Base-by-base conservation (phyloP, 805 yeast species). In the Ogataea zsoltii region DNA sequence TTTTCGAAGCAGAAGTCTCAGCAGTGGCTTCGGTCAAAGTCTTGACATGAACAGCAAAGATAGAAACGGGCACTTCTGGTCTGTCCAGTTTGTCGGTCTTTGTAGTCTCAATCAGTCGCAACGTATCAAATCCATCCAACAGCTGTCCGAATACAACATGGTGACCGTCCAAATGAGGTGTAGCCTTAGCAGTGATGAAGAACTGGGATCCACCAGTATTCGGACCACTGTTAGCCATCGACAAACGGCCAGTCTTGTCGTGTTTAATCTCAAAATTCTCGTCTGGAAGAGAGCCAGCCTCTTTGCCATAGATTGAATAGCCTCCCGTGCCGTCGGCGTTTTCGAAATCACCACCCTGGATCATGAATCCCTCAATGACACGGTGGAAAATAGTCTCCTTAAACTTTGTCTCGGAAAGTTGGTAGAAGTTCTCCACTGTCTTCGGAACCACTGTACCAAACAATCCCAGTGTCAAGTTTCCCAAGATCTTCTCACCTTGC, bases 311-410 rank as follows among this genome's bases (percentile, higher is more conserved):
- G 56, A 88, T 83, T 21, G 95, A 85, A 55, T 74, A 73, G 12
- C 97, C 96, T 19, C 95, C 96, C 44, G 79, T 73, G 13, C 92
- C 91, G 54, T 75, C 72, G 32, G 66, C 67, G 19, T 74, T 76
- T 53, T 85, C 82, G 62, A 84, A 82, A 66, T 88, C 92, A 51
- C 97, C 97, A 46, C 96, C 96, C 69, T 88, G 96, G 55, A 90
- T 76, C 85, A 88, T 82, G 63, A 86, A 87, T 45, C 76, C 75
- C 35, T 79, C 74, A 51, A 86, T 83, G 41, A 89, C 80, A 49
- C 91, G 76, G 68, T 86, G 94, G 76, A 89, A 85, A 15, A 72
- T 66, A 4, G 88, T 77, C 2, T 46, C 76, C 55, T 73, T 70
- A 71, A 84, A 88, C 3, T 77, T 70, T 21, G 52, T 67, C 34